Evolutionary conservation across 1,284 basidiomycete genomes (phyloP).

Genomic region (Melampsora medusae): DNA sequence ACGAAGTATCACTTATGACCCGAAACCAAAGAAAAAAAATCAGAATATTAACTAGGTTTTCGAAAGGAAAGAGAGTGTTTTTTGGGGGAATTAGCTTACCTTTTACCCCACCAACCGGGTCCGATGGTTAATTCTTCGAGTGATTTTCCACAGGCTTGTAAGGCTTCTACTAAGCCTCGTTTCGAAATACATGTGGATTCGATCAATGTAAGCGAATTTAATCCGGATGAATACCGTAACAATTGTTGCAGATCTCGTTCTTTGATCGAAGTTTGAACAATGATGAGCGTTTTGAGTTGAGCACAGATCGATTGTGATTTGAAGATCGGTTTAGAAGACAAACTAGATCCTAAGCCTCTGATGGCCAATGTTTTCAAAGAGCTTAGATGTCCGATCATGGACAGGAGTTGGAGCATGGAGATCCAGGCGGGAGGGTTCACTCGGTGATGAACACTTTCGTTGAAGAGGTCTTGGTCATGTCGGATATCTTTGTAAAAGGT

Average conservation of each 20-base stretch:
- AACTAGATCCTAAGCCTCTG: not conserved
- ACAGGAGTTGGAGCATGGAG: not conserved
- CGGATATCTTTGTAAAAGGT: not conserved
- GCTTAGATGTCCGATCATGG: not conserved
- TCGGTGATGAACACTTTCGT: not conserved
- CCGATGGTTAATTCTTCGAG: not conserved
- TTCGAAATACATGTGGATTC: slow-evolving; percentile 4
- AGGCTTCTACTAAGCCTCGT: not conserved
- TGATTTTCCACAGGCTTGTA: not conserved
- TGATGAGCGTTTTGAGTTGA: not conserved
- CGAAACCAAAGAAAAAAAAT: too few relatives aligned
- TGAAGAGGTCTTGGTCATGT: not conserved
- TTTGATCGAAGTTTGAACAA: not conserved
- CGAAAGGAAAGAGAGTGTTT: too few relatives aligned
- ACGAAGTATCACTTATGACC: slow-evolving; percentile 4
- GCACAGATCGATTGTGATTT: not conserved
- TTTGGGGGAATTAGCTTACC: too few relatives aligned
- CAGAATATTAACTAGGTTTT: too few relatives aligned
- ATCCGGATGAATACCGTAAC: not conserved
- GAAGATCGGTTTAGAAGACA: not conserved
- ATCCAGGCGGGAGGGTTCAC: not conserved
- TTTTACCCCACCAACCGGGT: slow-evolving; percentile 2
- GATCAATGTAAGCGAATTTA: not conserved
- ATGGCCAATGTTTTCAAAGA: not conserved
- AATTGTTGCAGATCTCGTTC: slow-evolving; percentile 1